A percentile compares a stretch with the other conserved stretches of the same genome.
Evolutionary conservation across 148 eudicot genomes (phyloP).

Genomic region (Fagopyrum tataricum): DNA sequence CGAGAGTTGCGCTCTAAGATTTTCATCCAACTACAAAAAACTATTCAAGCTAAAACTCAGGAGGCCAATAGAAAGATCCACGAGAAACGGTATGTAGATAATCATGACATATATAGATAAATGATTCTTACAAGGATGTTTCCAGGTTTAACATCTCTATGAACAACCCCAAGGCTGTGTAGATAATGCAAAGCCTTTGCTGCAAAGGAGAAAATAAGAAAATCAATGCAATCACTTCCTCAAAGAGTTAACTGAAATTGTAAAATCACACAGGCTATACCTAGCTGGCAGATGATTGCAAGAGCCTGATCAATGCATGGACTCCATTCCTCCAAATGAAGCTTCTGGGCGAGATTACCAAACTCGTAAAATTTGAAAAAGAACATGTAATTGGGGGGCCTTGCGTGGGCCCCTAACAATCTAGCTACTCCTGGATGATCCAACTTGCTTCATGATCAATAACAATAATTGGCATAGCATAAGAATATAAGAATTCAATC

Average conservation of each 20-base stretch:
- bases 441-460: slow-evolving; percentile 56
- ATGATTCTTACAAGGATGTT: slow-evolving; percentile 86
- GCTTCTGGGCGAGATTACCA: slow-evolving; percentile 66
- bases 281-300: slow-evolving; percentile 42
- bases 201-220: slow-evolving; percentile 30
- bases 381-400: slow-evolving; percentile 94
- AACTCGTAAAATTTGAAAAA: slow-evolving; percentile 67
- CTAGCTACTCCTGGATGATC: slow-evolving; percentile 78
- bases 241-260: background rate
- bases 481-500: background rate
- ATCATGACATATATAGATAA: background rate
- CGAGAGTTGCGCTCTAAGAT: slow-evolving; percentile 56
- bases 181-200: slow-evolving; percentile 82
- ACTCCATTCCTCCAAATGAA: slow-evolving; percentile 89
- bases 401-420: slow-evolving; percentile 83
- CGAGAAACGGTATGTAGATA: background rate
- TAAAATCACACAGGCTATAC: slow-evolving; percentile 24
- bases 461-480: background rate
- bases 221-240: background rate
- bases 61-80: slow-evolving; percentile 2
- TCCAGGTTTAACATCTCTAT: slow-evolving; percentile 94
- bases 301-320: slow-evolving; percentile 57
- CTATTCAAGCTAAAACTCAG: background rate
- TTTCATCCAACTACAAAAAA: slow-evolving; percentile 57
- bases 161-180: slow-evolving; percentile 79